Evolutionary conservation across 495 filamentous ascomycete species (phyloP), one percentile per base, ranked within the genome.

Genomic region (Acidiella bohemica): DNA sequence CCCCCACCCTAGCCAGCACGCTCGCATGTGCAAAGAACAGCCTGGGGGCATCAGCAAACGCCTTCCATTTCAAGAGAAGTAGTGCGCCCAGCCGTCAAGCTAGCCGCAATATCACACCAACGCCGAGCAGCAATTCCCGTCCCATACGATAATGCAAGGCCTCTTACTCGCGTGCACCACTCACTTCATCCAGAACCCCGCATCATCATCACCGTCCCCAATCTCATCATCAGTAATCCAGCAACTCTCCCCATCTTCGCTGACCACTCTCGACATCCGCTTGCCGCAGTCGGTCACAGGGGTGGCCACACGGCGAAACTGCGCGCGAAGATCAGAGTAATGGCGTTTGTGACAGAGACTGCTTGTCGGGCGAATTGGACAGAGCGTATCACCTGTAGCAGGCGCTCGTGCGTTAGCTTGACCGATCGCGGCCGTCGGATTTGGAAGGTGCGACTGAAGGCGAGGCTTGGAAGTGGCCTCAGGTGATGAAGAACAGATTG

Each of bases 1-100:
- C 83, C 84, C 18, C 75, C 84, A 31, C 80, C 77, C 13, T 84
- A 29, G 59, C n/a, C n/a, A n/a, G n/a, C n/a, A n/a, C n/a, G n/a
- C n/a, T n/a, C n/a, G n/a, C n/a, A n/a, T n/a, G n/a, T n/a, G n/a
- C n/a, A n/a, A n/a, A n/a, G n/a, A n/a, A n/a, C n/a, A n/a, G n/a
- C n/a, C n/a, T n/a, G n/a, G n/a, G n/a, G n/a, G n/a, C n/a, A n/a
- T n/a, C n/a, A n/a, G n/a, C n/a, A n/a, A n/a, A n/a, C n/a, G n/a
- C n/a, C n/a, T n/a, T n/a, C n/a, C n/a, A n/a, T n/a, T n/a, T n/a
- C n/a, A n/a, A n/a, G n/a, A n/a, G n/a, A n/a, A n/a, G n/a, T n/a
- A n/a, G n/a, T n/a, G n/a, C n/a, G n/a, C n/a, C n/a, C n/a, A n/a
- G n/a, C n/a, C n/a, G n/a, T n/a, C n/a, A n/a, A n/a, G n/a, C n/a